A percentile compares a stretch with the other conserved stretches of the same genome.
Evolutionary conservation across 139 green algal genomes (phyloP).

Genomic region (Ettlia oleoabundans): DNA sequence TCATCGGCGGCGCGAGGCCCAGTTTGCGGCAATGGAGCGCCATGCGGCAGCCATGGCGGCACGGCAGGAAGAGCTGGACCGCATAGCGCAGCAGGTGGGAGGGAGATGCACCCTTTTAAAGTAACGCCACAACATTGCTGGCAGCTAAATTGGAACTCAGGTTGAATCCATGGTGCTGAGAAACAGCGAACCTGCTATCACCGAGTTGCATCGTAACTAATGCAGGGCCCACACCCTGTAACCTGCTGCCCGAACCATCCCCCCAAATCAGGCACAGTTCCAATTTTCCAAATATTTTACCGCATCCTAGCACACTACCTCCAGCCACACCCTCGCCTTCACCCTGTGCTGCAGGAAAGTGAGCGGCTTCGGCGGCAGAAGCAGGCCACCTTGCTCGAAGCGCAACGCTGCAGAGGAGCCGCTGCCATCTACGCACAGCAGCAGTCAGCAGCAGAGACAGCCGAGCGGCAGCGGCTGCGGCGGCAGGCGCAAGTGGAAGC

Average conservation of each 20-base stretch:
- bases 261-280: no score
- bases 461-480: background rate
- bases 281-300: no score
- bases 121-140: no score
- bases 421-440: background rate
- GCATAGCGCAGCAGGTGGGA: no score
- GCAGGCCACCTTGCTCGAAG: background rate
- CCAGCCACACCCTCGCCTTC: background rate
- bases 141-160: no score
- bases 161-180: no score
- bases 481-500: background rate
- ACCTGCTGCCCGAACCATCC: no score
- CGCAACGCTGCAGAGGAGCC: background rate
- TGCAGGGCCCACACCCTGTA: no score
- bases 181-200: no score
- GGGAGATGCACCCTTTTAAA: no score
- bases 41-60: background rate
- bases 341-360: background rate
- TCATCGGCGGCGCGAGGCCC: no score
- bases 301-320: background rate
- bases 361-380: constrained; percentile 11
- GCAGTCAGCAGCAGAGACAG: background rate
- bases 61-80: constrained; percentile 2
- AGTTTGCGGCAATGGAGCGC: background rate
- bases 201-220: no score